Evolutionary conservation across 2,329 filamentous ascomycete genomes (phyloP).

Genomic region (Aspergillus tubingensis): DNA sequence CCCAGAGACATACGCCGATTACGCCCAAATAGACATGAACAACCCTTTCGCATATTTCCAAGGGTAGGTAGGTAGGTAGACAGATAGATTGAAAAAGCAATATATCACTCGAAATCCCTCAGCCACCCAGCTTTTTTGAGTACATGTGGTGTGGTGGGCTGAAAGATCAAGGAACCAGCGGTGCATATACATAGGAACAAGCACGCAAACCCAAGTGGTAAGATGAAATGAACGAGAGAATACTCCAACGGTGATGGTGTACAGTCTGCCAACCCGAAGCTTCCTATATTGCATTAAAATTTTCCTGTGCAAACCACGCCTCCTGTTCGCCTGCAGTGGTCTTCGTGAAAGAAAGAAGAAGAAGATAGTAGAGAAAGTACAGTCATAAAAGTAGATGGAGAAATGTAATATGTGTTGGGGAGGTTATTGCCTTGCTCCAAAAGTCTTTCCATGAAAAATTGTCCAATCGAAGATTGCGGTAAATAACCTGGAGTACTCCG

Average conservation of each 20-base stretch:
- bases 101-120: neutral
- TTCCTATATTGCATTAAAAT: neutral
- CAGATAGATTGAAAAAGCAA: neutral
- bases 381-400: neutral
- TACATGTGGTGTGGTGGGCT: neutral
- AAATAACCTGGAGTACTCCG: neutral
- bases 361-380: slow-evolving; percentile 6
- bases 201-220: neutral
- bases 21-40: neutral
- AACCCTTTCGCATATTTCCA: neutral
- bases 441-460: neutral
- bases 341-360: slow-evolving; percentile 1
- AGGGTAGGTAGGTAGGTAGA: neutral
- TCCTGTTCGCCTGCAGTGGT: slow-evolving; percentile 14
- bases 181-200: neutral
- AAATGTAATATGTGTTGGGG: neutral
- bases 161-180: neutral
- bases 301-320: slow-evolving; percentile 3
- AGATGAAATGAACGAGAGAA: neutral
- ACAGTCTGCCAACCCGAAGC: slow-evolving; percentile 5
- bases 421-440: neutral
- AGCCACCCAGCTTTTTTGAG: neutral
- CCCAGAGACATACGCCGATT: neutral
- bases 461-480: neutral
- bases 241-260: slow-evolving; percentile 6